Evolutionary conservation across 345 rosid genomes (phyloP).

Genomic region (Triadica sebifera): DNA sequence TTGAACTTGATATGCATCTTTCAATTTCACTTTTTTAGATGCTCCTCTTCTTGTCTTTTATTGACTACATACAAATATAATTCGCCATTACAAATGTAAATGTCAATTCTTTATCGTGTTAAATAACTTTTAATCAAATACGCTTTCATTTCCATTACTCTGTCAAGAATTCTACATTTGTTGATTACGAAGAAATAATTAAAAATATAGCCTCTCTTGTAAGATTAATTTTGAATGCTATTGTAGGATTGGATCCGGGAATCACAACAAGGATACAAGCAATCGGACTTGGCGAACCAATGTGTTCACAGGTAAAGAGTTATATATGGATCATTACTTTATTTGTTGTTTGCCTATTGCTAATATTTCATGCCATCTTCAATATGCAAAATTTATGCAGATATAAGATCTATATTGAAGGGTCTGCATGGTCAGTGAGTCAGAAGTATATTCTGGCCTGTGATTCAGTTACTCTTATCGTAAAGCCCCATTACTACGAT

Average conservation of each 20-base stretch:
- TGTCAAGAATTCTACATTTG: too few relatives aligned
- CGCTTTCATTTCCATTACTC: too few relatives aligned
- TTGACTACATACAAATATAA: too few relatives aligned
- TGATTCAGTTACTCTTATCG: constrained; percentile 24
- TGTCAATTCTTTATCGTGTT: too few relatives aligned
- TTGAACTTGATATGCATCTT: too few relatives aligned
- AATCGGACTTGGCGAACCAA: constrained; percentile 72
- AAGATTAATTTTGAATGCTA: background rate
- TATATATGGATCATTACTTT: background rate
- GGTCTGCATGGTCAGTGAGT: constrained; percentile 36
- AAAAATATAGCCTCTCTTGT: too few relatives aligned
- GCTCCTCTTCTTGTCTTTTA: too few relatives aligned
- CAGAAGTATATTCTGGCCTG: constrained; percentile 35
- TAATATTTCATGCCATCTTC: background rate
- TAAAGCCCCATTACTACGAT: constrained; percentile 31
- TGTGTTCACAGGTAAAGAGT: constrained; percentile 61
- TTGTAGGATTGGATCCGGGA: constrained; percentile 75
- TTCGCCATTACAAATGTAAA: too few relatives aligned
- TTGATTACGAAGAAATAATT: too few relatives aligned
- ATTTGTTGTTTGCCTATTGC: background rate
- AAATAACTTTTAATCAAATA: too few relatives aligned
- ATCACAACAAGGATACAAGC: constrained; percentile 65
- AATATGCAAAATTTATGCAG: constrained; percentile 8
- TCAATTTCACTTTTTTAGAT: too few relatives aligned
- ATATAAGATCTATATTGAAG: constrained; percentile 33